These are phyloP conservation scores for Phytophthora pluvialis DNA, from an alignment of 352 stramenopile genomes.

Conservation along the genomic window DNA sequence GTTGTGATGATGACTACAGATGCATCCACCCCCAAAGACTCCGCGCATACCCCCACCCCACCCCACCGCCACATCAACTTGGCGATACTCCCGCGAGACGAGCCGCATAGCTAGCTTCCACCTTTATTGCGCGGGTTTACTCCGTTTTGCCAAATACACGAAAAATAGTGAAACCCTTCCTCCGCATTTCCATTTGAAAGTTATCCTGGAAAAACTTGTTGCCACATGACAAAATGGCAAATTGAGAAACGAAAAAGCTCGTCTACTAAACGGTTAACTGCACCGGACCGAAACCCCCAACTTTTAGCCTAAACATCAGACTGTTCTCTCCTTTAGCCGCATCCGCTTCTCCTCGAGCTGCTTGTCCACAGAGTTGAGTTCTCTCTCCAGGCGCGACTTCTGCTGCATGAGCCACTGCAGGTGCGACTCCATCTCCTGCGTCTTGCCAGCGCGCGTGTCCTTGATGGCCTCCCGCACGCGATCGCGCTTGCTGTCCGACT, in stretches of 20 bases:
- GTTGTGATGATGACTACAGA: constrained; percentile 16
- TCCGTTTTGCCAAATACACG: constrained; percentile 20
- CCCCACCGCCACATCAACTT: constrained; percentile 8
- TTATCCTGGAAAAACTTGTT: constrained; percentile 5
- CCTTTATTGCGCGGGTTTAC: constrained; percentile 33
- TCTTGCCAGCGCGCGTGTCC: constrained; percentile 40
- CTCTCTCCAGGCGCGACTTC: constrained; percentile 53
- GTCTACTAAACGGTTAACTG: constrained; percentile 11
- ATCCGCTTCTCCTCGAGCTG: constrained; percentile 64
- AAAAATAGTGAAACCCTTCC: background rate
- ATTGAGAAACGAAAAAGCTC: background rate
- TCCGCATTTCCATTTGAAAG: background rate
- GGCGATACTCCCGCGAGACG: constrained; percentile 30
- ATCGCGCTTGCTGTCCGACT: constrained; percentile 55
- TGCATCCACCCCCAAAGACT: constrained; percentile 13
- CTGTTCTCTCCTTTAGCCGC: constrained; percentile 55
- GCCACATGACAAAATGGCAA: constrained; percentile 3
- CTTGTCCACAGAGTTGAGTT: constrained; percentile 52
- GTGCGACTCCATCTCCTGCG: constrained; percentile 55
- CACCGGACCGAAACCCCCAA: background rate
- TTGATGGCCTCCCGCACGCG: constrained; percentile 49
- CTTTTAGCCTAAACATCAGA: constrained; percentile 3
- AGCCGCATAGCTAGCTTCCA: constrained; percentile 19
- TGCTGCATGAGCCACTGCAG: constrained; percentile 61
- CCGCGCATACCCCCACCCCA: constrained; percentile 6